Evolutionary conservation across 2,329 filamentous ascomycete species (phyloP).

Genomic region (Diaporthe helianthi): DNA sequence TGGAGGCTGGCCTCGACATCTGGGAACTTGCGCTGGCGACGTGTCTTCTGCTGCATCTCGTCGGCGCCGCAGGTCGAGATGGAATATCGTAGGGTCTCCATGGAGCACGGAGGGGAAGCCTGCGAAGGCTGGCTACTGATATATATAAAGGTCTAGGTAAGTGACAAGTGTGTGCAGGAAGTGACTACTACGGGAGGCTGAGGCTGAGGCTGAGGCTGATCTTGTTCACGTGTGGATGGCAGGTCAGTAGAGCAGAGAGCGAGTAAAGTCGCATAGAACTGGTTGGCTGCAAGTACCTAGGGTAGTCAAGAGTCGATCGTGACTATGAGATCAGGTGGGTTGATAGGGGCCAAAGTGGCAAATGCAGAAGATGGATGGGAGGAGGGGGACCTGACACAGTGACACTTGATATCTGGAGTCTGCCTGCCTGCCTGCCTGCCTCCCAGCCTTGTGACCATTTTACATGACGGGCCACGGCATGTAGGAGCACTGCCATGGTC

Average conservation of each 20-base stretch:
- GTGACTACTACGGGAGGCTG: not conserved
- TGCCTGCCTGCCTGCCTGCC: conserved; percentile 6
- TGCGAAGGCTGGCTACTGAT: conserved; percentile 3
- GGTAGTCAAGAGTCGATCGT: not conserved
- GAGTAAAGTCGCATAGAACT: not conserved
- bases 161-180: not conserved
- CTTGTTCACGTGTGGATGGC: not conserved
- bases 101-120: not conserved
- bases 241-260: conserved; percentile 5
- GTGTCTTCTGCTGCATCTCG: conserved; percentile 25
- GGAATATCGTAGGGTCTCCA: conserved; percentile 7
- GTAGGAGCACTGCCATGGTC: conserved; percentile 6
- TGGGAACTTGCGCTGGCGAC: conserved; percentile 22
- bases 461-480: not conserved
- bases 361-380: not conserved
- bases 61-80: not conserved
- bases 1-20: conserved; percentile 24
- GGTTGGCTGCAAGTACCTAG: not conserved
- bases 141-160: conserved; percentile 16
- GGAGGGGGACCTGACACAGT: not conserved
- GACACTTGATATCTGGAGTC: conserved; percentile 13
- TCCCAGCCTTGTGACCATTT: conserved; percentile 13
- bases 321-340: conserved; percentile 7
- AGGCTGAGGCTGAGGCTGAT: conserved; percentile 2
- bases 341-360: not conserved